Evolutionary conservation across 192 early-diverging fungal genomes (phyloP), one percentile per base, ranked within the genome.

Genomic region (Spizellomyces punctatus): DNA sequence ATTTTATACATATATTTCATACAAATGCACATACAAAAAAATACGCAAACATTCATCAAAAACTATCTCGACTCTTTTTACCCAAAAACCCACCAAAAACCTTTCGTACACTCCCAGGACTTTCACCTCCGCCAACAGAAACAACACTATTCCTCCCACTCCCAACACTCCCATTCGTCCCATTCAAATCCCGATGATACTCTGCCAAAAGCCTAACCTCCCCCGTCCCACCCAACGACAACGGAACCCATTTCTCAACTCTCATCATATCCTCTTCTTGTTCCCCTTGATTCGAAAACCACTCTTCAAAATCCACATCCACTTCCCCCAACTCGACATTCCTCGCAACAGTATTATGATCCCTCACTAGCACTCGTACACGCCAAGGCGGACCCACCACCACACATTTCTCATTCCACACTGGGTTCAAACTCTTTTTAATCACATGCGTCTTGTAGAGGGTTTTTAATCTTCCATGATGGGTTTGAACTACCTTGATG

Each of bases 281-380:
- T n/a, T n/a, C n/a, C n/a, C n/a, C n/a, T n/a, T n/a, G n/a, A n/a
- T n/a, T n/a, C n/a, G n/a, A n/a, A n/a, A 67, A 55, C 27, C 27
- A 36, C 66, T 21, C 75, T 50, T 76, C 58, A 1, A 85, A 74
- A 8, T 83, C 76, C 5, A 82, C 58, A n/a, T 69, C 54, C 0
- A 70, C 77, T n/a, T 78, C 69, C 48, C 83, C 85, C 56, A 86
- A 52, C 74, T 47, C 82, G 67, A 87, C 91, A 69, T 99, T 88
- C 71, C 90, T 91, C 44, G 86, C 83, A 5, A 94, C 79, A 42
- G 89, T 82, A 78, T 96, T 95, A 81, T 81, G 93, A 76, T 97
- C 95, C 76, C 90, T 90, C 59, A 92, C 85, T 59, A 92, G 56
- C 46, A 85, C 66, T 45, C 69, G 66, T 54, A 85, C 54, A 19